Evolutionary conservation across 192 early-diverging fungal genomes (phyloP).

Genomic region (Umbelopsis vinacea): DNA sequence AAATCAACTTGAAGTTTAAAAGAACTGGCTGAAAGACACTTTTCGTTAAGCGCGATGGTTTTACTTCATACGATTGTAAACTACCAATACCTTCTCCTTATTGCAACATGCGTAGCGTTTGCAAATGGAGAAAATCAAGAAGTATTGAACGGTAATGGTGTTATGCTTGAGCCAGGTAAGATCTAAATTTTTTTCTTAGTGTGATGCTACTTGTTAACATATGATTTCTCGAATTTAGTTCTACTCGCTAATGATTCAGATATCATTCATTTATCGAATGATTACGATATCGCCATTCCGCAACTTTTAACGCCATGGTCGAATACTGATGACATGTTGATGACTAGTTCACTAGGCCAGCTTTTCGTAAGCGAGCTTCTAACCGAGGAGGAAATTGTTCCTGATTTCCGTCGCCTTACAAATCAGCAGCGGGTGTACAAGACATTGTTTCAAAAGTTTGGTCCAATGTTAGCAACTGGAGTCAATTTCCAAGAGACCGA

Average conservation of each 20-base stretch:
- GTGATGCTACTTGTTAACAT: too few relatives aligned
- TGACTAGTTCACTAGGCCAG: constrained; percentile 41
- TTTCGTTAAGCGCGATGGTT: too few relatives aligned
- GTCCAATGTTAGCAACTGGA: constrained; percentile 41
- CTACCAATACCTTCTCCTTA: too few relatives aligned
- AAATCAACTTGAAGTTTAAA: too few relatives aligned
- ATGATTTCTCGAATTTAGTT: too few relatives aligned
- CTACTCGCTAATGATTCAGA: neutral
- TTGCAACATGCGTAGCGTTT: too few relatives aligned
- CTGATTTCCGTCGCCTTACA: constrained; percentile 44
- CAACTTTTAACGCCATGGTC: constrained; percentile 44
- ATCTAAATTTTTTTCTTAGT: too few relatives aligned
- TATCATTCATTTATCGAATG: constrained; percentile 14
- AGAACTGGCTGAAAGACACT: too few relatives aligned
- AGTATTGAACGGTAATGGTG: too few relatives aligned
- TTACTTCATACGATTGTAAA: too few relatives aligned
- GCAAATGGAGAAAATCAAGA: too few relatives aligned
- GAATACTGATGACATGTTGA: constrained; percentile 37
- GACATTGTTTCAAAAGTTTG: constrained; percentile 46
- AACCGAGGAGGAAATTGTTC: constrained; percentile 22
- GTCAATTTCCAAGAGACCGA: constrained; percentile 10
- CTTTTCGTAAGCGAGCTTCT: constrained; percentile 33
- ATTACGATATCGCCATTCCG: constrained; percentile 51
- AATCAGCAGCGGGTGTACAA: constrained; percentile 46
- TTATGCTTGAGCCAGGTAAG: too few relatives aligned